Percentiles rank a stretch among this genome's conserved stretches.
Evolutionary conservation across 129 eudicot species (phyloP).

Genomic region (Daucus carota): DH1_v3.0 NC_030389.2:41621001-41621500

Average conservation of each 20-base stretch:
- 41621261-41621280: neutral
- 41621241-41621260: slow-evolving; percentile 4
- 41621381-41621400: neutral
- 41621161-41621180: neutral
- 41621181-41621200: neutral
- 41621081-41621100: neutral
- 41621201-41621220: slow-evolving; percentile 7
- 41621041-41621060: neutral
- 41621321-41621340: slow-evolving; percentile 4
- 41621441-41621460: neutral
- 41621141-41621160: slow-evolving; percentile 1
- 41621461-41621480: neutral
- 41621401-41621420: neutral
- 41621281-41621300: slow-evolving; percentile 1
- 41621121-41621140: neutral
- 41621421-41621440: neutral
- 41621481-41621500: neutral
- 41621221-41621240: slow-evolving; percentile 3
- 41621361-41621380: neutral
- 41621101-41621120: neutral
- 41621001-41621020: slow-evolving; percentile 3
- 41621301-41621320: neutral
- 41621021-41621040: slow-evolving; percentile 6
- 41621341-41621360: neutral
- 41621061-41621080: neutral